Percentiles rank a stretch among this genome's conserved stretches.
These are phyloP conservation scores for Glycine tomentella DNA, from an alignment of 306 rosid genomes.

Conservation along the genomic window DNA sequence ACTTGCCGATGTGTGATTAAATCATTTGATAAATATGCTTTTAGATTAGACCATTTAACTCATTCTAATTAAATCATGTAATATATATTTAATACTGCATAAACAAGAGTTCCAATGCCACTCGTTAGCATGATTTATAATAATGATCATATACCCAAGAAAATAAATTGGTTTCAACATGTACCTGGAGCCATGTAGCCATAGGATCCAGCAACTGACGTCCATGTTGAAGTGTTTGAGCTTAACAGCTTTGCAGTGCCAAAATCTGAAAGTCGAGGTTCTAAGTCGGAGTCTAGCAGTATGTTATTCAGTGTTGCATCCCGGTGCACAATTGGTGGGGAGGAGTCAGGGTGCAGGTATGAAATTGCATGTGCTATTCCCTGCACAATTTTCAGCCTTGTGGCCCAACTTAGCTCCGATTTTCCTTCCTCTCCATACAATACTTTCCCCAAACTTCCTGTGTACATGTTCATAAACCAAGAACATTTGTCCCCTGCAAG, in stretches of 20 bases:
- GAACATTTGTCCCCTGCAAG: slow-evolving; percentile 58
- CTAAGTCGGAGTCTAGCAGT: slow-evolving; percentile 61
- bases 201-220: slow-evolving; percentile 70
- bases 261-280: slow-evolving; percentile 69
- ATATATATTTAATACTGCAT: too few relatives aligned
- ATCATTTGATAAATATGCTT: too few relatives aligned
- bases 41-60: too few relatives aligned
- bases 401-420: slow-evolving; percentile 58
- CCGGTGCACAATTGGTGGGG: slow-evolving; percentile 67
- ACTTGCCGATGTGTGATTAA: too few relatives aligned
- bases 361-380: slow-evolving; percentile 77
- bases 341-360: slow-evolving; percentile 66
- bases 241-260: slow-evolving; percentile 72
- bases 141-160: neutral
- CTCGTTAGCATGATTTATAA: neutral
- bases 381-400: slow-evolving; percentile 60
- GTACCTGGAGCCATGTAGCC: slow-evolving; percentile 95
- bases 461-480: slow-evolving; percentile 65
- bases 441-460: slow-evolving; percentile 64
- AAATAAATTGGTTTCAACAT: neutral
- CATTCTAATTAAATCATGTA: too few relatives aligned
- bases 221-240: slow-evolving; percentile 60
- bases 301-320: slow-evolving; percentile 69
- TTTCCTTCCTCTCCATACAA: slow-evolving; percentile 57
- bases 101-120: too few relatives aligned